Evolutionary conservation across 2,329 filamentous ascomycete genomes (phyloP).

Genomic region (Colletotrichum lini): DNA sequence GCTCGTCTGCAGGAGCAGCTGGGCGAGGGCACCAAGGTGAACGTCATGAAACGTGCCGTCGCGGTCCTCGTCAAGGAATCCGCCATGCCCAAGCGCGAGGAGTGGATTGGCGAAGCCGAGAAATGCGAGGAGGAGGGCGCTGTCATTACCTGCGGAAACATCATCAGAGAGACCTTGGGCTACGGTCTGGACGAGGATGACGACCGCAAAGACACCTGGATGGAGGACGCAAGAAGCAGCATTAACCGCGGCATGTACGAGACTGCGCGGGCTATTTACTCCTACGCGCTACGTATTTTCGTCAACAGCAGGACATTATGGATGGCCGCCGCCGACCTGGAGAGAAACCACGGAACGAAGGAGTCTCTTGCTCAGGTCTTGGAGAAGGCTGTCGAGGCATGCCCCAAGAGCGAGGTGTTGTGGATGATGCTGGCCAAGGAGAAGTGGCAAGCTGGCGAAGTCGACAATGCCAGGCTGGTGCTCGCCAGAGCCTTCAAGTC

Average conservation of each 20-base stretch:
- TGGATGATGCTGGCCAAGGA: conserved; percentile 98
- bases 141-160: conserved; percentile 86
- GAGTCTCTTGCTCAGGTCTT: conserved; percentile 88
- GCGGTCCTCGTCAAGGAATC: conserved; percentile 90
- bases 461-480: conserved; percentile 88
- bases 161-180: conserved; percentile 92
- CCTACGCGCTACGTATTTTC: conserved; percentile 91
- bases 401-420: conserved; percentile 89
- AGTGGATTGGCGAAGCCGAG: conserved; percentile 96
- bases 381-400: conserved; percentile 94
- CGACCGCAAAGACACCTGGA: conserved; percentile 95
- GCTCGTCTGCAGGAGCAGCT: conserved; percentile 90
- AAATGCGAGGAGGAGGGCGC: conserved; percentile 95
- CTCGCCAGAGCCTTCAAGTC: conserved; percentile 93
- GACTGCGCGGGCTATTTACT: conserved; percentile 93
- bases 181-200: conserved; percentile 97
- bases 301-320: conserved; percentile 89
- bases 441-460: conserved; percentile 90
- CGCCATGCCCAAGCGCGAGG: conserved; percentile 96
- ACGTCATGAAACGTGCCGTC: conserved; percentile 94
- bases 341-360: conserved; percentile 88
- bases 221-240: conserved; percentile 89
- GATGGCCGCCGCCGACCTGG: conserved; percentile 91
- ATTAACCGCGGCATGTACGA: conserved; percentile 87
- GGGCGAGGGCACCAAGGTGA: conserved; percentile 83